Evolutionary conservation across 176 grass and related monocot species (phyloP).

Genomic region (Oryza meyeriana): DNA sequence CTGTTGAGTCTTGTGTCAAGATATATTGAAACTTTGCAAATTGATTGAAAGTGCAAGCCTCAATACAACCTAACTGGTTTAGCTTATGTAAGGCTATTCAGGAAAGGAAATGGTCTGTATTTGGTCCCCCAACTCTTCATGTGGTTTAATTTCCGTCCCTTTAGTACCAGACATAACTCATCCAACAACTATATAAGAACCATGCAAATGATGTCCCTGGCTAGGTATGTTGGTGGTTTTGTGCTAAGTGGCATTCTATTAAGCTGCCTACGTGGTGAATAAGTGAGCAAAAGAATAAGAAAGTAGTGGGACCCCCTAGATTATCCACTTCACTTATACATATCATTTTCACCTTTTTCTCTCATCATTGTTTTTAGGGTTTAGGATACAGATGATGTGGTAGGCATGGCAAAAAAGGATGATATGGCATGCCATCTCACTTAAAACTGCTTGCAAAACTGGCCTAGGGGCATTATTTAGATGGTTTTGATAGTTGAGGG

Average conservation of each 20-base stretch:
- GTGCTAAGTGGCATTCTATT: not conserved
- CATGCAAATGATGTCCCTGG: too few species aligned
- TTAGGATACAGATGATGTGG: not conserved
- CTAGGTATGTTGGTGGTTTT: too few species aligned
- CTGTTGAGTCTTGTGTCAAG: not conserved
- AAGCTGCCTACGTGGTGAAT: not conserved
- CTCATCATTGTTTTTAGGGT: not conserved
- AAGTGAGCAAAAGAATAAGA: not conserved
- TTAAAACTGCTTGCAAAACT: not conserved
- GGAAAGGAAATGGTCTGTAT: too few species aligned
- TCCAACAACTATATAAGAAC: too few species aligned
- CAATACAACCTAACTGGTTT: slow-evolving; percentile 17
- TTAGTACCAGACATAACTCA: too few species aligned
- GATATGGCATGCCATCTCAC: not conserved
- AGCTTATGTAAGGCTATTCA: not conserved
- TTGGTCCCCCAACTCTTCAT: too few species aligned
- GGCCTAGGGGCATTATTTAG: not conserved
- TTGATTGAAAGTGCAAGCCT: not conserved
- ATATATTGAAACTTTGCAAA: not conserved
- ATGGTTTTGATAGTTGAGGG: not conserved
- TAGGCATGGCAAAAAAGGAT: not conserved
- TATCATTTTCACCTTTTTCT: not conserved
- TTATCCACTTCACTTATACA: not conserved
- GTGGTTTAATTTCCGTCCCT: too few species aligned
- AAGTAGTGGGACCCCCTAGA: not conserved